phyloP scores from a whole-genome alignment of 768 basidiomycete genomes.

The Lentinus tigrinus region DNA sequence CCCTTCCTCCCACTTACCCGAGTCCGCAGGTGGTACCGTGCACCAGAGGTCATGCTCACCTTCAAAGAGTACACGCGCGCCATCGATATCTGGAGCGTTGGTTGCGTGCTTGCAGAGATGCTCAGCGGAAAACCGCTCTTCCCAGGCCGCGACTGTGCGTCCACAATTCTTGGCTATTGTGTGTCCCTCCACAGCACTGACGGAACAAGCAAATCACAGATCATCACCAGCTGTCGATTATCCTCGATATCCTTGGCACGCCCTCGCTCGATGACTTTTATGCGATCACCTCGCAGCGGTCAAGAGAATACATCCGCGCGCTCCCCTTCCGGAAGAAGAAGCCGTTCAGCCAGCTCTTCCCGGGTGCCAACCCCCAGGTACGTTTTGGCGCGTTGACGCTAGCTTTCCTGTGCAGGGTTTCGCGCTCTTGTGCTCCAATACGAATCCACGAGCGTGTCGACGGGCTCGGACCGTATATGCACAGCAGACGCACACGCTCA shows the following conservation, averaged over 20 bases:
- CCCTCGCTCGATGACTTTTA: slow-evolving; percentile 93
- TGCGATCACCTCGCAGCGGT: slow-evolving; percentile 77
- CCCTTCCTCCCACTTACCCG: no score
- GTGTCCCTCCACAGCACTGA: slow-evolving; percentile 5
- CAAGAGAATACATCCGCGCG: slow-evolving; percentile 86
- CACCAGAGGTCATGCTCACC: slow-evolving; percentile 97
- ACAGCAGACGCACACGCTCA: background rate
- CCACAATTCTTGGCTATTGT: background rate
- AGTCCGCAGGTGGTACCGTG: slow-evolving; percentile 82
- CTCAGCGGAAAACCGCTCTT: slow-evolving; percentile 89
- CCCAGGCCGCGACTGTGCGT: slow-evolving; percentile 89
- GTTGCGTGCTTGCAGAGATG: slow-evolving; percentile 90
- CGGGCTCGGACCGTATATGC: slow-evolving; percentile 27
- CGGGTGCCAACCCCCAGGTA: slow-evolving; percentile 69
- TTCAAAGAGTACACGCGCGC: slow-evolving; percentile 94
- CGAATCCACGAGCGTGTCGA: background rate
- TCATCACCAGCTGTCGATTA: slow-evolving; percentile 90
- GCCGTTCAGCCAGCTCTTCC: slow-evolving; percentile 68
- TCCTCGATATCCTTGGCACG: slow-evolving; percentile 92
- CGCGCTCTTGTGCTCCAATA: no score
- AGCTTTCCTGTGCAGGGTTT: background rate
- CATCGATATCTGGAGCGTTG: slow-evolving; percentile 86
- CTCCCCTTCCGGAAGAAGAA: slow-evolving; percentile 84
- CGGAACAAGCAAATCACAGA: slow-evolving; percentile 38
- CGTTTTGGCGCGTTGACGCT: slow-evolving; percentile 19